A percentile compares a stretch with the other conserved stretches of the same genome.
phyloP scores from a whole-genome alignment of 176 grass and related monocot genomes.

The Oryza punctata region DNA sequence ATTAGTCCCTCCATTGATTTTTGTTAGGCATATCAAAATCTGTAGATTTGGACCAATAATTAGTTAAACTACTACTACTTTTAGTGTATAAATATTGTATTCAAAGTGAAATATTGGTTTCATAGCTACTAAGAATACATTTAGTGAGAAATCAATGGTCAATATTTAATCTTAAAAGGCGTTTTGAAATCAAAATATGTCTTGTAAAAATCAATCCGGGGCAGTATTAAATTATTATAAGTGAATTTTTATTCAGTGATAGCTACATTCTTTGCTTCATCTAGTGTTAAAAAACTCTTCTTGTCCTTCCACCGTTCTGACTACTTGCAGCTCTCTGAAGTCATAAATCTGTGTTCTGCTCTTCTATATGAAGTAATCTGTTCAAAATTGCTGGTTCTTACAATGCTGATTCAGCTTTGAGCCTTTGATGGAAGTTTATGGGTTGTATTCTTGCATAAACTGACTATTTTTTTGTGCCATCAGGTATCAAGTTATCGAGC shows the following conservation, averaged over 20 bases:
- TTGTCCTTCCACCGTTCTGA: not conserved
- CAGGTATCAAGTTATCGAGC: conserved; percentile 88
- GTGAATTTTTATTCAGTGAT: not conserved
- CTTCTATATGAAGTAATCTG: not conserved
- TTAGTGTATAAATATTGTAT: not conserved
- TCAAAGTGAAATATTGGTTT: not conserved
- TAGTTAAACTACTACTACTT: not conserved
- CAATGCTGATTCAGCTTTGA: not conserved
- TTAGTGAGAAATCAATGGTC: not conserved
- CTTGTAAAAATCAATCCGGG: not conserved
- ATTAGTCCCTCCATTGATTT: not conserved
- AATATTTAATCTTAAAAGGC: not conserved
- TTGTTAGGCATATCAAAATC: not conserved
- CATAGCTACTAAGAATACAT: not conserved
- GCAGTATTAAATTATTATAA: not conserved
- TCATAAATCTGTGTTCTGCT: not conserved
- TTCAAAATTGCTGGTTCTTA: conserved; percentile 14
- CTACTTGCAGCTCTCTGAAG: conserved; percentile 7
- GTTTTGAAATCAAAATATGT: not conserved
- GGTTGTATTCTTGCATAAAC: not conserved
- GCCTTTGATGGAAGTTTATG: not conserved
- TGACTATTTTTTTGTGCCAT: not conserved
- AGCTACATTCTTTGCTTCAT: conserved; percentile 3
- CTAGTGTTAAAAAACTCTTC: conserved; percentile 13
- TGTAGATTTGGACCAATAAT: not conserved